Percentiles rank a stretch among this genome's conserved stretches.
These are phyloP conservation scores for Aureobasidium sp. DNA, from an alignment of 2,329 filamentous ascomycete species.

Conservation along the genomic window DNA sequence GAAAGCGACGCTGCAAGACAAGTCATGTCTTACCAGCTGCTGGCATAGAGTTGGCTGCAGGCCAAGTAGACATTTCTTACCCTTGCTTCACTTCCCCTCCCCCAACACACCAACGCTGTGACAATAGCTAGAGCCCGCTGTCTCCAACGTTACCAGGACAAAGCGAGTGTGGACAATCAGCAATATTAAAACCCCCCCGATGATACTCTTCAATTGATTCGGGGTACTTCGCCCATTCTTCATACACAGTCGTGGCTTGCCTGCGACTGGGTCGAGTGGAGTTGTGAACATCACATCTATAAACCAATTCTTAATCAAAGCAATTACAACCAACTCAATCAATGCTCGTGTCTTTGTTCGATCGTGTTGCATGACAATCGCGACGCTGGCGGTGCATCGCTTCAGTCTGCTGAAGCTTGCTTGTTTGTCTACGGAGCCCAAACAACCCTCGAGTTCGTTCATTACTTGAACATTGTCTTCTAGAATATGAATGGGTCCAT, in stretches of 20 bases:
- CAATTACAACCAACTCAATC: too few species aligned
- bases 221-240: neutral
- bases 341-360: too few species aligned
- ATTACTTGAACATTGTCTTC: neutral
- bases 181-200: too few species aligned
- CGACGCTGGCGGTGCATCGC: too few species aligned
- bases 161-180: constrained; percentile 35
- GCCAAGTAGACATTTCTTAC: neutral
- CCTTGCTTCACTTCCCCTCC: neutral
- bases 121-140: constrained; percentile 34
- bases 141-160: constrained; percentile 26
- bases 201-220: neutral
- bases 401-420: too few species aligned
- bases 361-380: too few species aligned
- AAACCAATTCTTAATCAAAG: too few species aligned
- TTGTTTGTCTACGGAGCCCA: too few species aligned
- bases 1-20: neutral
- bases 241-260: neutral
- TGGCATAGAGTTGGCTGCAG: neutral
- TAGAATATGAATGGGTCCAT: neutral
- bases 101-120: neutral
- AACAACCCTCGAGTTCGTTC: neutral
- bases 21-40: neutral
- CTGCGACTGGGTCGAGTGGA: constrained; percentile 1
- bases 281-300: constrained; percentile 6